A percentile compares a stretch with the other conserved stretches of the same genome.
These are phyloP conservation scores for Theobroma grandiflorum DNA, from an alignment of 441 rosid genomes.

Conservation along the genomic window DNA sequence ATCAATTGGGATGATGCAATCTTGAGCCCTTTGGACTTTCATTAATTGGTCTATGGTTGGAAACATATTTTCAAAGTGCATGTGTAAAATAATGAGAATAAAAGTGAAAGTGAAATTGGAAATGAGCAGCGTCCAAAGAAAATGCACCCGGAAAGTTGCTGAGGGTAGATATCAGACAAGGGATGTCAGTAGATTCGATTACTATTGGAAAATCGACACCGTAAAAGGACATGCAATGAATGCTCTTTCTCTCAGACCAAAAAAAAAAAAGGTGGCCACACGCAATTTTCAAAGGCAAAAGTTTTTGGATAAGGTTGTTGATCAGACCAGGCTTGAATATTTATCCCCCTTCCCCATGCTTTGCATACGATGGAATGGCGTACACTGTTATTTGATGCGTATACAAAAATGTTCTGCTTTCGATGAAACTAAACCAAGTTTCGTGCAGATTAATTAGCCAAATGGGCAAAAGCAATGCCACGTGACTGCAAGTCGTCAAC, in stretches of 20 bases:
- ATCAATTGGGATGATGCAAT: neutral
- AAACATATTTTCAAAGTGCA: conserved; percentile 1
- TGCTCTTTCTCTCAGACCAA: neutral
- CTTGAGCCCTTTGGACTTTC: neutral
- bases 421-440: neutral
- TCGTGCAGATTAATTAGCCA: neutral
- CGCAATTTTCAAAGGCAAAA: neutral
- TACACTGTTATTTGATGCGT: neutral
- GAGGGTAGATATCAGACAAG: neutral
- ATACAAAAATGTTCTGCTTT: neutral
- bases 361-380: neutral
- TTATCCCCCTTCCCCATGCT: neutral
- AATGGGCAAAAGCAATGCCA: too few species aligned
- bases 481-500: too few species aligned
- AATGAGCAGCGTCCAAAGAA: neutral
- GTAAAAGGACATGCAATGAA: neutral
- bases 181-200: conserved; percentile 13
- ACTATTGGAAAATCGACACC: conserved; percentile 16
- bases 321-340: neutral
- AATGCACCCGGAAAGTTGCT: neutral
- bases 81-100: neutral
- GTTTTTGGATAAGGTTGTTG: conserved; percentile 21
- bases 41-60: neutral
- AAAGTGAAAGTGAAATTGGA: neutral
- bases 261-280: too few species aligned